phyloP scores from a whole-genome alignment of 331 rosid species.

The Arachis monticola region DNA sequence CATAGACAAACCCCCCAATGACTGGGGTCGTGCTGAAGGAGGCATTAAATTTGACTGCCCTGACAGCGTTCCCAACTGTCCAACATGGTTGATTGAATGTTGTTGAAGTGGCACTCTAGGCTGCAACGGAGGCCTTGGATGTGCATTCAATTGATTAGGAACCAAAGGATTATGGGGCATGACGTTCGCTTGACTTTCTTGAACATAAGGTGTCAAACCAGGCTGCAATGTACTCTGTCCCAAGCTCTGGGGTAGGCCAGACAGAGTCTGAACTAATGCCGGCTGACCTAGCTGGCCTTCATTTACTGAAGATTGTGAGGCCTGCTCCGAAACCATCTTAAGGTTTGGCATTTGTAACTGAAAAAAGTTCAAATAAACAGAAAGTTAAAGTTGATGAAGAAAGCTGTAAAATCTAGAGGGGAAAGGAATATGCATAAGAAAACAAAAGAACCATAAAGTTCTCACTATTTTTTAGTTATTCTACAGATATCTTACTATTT shows the following conservation, averaged over 20 bases:
- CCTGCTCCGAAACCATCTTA: constrained; percentile 68
- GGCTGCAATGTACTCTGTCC: constrained; percentile 64
- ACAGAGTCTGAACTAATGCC: constrained; percentile 51
- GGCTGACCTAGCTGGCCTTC: constrained; percentile 65
- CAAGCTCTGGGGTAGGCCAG: constrained; percentile 54
- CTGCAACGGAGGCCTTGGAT: constrained; percentile 59
- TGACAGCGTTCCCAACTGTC: constrained; percentile 56
- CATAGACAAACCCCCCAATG: constrained; percentile 55
- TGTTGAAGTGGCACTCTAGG: constrained; percentile 65
- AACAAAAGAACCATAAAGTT: constrained; percentile 12
- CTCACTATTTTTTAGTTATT: neutral
- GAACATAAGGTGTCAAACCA: constrained; percentile 61
- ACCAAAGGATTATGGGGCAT: constrained; percentile 67
- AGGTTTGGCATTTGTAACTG: constrained; percentile 89
- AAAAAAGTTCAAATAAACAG: constrained; percentile 30
- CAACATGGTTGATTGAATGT: constrained; percentile 54
- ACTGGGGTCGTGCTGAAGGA: constrained; percentile 56
- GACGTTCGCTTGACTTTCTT: constrained; percentile 61
- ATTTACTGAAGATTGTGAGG: constrained; percentile 55
- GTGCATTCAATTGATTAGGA: constrained; percentile 61
- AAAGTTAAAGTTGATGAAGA: constrained; percentile 7
- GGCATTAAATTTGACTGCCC: constrained; percentile 62
- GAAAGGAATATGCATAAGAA: constrained; percentile 5
- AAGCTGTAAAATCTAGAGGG: constrained; percentile 8
- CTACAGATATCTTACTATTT: constrained; percentile 16